These are phyloP conservation scores for Nemania diffusa DNA, from an alignment of 2,329 filamentous ascomycete species.

Conservation along the genomic window DNA sequence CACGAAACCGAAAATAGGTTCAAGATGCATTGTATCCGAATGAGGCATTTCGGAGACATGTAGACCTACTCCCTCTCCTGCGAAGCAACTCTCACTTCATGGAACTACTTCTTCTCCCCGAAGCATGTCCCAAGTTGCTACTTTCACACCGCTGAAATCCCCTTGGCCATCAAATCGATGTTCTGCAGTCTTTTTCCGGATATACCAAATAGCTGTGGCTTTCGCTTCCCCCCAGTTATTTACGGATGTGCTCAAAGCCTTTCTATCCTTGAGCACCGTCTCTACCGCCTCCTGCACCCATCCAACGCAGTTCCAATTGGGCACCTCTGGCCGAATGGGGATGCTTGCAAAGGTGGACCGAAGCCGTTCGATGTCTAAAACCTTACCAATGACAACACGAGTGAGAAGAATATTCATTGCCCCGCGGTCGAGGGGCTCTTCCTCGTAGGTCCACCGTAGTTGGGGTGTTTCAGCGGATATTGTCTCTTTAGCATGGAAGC, in stretches of 20 bases:
- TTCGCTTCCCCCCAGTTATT: conserved; percentile 51
- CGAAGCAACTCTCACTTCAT: neutral
- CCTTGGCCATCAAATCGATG: conserved; percentile 54
- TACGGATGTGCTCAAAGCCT: conserved; percentile 48
- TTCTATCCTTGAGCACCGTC: conserved; percentile 44
- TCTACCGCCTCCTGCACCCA: conserved; percentile 57
- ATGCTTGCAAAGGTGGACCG: conserved; percentile 46
- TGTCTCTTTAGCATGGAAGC: conserved; percentile 51
- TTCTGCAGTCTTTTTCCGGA: conserved; percentile 51
- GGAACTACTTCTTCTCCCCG: conserved; percentile 34
- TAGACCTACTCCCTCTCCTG: neutral
- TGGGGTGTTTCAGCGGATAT: neutral
- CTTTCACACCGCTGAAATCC: conserved; percentile 47
- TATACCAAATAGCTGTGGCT: conserved; percentile 53
- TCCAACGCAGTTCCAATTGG: conserved; percentile 56
- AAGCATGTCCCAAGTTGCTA: conserved; percentile 53
- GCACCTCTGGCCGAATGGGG: conserved; percentile 44
- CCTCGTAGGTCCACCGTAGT: conserved; percentile 42
- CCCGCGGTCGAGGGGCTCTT: conserved; percentile 28
- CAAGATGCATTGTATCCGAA: too few species aligned
- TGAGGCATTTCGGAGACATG: neutral
- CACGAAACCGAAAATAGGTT: too few species aligned
- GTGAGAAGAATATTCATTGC: conserved; percentile 37
- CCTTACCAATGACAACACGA: conserved; percentile 48
- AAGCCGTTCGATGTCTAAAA: conserved; percentile 46